phyloP scores from a whole-genome alignment of 1,284 basidiomycete species.

The Cryptococcus neoformans region DNA sequence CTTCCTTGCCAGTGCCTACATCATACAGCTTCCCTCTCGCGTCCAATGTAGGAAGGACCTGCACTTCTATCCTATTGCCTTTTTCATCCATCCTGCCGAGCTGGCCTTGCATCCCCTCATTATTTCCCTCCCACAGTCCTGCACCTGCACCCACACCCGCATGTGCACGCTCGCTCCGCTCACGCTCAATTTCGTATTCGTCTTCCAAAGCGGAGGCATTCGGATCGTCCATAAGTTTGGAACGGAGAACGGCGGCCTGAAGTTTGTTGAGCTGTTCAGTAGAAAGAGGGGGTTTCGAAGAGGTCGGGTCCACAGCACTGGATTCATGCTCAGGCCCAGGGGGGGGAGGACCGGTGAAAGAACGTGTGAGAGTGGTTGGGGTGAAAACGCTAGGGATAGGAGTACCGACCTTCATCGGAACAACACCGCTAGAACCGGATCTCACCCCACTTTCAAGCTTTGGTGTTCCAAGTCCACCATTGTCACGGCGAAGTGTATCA shows the following conservation, averaged over 20 bases:
- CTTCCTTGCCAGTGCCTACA: slow-evolving; percentile 62
- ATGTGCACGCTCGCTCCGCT: slow-evolving; percentile 49
- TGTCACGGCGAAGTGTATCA: slow-evolving; percentile 35
- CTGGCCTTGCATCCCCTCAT: slow-evolving; percentile 27
- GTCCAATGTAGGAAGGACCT: slow-evolving; percentile 88
- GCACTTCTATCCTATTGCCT: slow-evolving; percentile 54
- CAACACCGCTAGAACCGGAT: slow-evolving; percentile 4
- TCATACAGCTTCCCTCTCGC: slow-evolving; percentile 84
- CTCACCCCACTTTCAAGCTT: neutral
- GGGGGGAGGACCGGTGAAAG: slow-evolving; percentile 12
- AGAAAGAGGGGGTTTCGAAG: slow-evolving; percentile 45
- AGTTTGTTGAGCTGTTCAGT: slow-evolving; percentile 75
- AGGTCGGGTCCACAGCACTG: slow-evolving; percentile 19
- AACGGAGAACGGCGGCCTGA: slow-evolving; percentile 88
- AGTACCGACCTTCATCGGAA: slow-evolving; percentile 52
- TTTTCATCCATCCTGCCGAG: slow-evolving; percentile 34
- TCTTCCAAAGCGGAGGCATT: slow-evolving; percentile 71
- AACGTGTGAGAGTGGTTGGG: slow-evolving; percentile 54
- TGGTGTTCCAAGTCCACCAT: slow-evolving; percentile 15
- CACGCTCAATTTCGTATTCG: slow-evolving; percentile 70
- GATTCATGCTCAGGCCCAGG: slow-evolving; percentile 1
- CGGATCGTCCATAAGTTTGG: slow-evolving; percentile 73
- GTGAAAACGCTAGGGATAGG: slow-evolving; percentile 88
- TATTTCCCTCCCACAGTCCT: slow-evolving; percentile 35
- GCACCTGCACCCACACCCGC: slow-evolving; percentile 44